A percentile compares a stretch with the other conserved stretches of the same genome.
phyloP scores from a whole-genome alignment of 768 basidiomycete species.

The Astraeus odoratus region DNA sequence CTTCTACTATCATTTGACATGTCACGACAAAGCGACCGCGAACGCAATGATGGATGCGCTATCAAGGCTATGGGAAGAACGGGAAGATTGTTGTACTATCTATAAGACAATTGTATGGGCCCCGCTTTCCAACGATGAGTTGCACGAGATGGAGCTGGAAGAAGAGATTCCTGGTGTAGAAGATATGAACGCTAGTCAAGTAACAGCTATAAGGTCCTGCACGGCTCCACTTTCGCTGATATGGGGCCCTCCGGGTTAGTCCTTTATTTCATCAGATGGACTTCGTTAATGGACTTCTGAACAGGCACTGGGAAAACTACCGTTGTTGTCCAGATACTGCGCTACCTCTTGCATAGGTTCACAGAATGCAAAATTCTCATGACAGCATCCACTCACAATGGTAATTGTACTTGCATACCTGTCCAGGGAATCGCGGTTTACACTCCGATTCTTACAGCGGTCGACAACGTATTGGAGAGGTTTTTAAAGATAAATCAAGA shows the following conservation, averaged over 20 bases:
- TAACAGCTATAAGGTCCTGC: constrained; percentile 40
- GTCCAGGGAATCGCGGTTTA: not conserved
- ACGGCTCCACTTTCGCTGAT: constrained; percentile 45
- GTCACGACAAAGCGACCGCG: constrained; percentile 40
- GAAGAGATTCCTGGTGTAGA: constrained; percentile 11
- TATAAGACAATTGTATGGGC: constrained; percentile 37
- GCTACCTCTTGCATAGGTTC: constrained; percentile 30
- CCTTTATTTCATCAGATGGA: not conserved
- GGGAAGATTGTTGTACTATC: constrained; percentile 41
- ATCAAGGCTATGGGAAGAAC: constrained; percentile 37
- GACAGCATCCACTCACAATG: constrained; percentile 69
- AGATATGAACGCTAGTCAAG: constrained; percentile 50
- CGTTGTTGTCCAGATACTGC: constrained; percentile 57
- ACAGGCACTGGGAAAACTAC: constrained; percentile 71
- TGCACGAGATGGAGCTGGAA: not conserved
- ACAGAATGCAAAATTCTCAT: constrained; percentile 46
- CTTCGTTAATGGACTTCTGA: not conserved
- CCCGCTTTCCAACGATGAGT: constrained; percentile 18
- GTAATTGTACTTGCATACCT: constrained; percentile 21
- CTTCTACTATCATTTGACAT: not conserved
- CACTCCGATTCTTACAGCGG: constrained; percentile 36
- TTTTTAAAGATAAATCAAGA: constrained; percentile 44
- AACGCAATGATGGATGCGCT: constrained; percentile 63
- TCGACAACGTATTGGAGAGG: constrained; percentile 64
- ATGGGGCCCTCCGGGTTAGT: constrained; percentile 61